Evolutionary conservation across 352 stramenopile species (phyloP), one percentile per base, ranked within the genome.

Genomic region (Phytophthora palmivora): DNA sequence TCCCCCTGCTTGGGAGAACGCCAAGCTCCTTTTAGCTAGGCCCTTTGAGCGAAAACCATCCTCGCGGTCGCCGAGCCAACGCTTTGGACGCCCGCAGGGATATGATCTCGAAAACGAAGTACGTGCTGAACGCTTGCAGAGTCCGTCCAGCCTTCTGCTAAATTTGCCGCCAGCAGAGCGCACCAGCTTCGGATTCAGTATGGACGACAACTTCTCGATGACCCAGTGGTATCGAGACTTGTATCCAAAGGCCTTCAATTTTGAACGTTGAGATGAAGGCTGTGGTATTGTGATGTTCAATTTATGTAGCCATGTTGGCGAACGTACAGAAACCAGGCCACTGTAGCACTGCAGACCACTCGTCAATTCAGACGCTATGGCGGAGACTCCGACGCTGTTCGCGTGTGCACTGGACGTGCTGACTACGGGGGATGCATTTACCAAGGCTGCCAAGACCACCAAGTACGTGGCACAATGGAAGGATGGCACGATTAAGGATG

Each of bases 321-420:
- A 30, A 28, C 3, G 51, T 38, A 42, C 44, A 55, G 16, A 58
- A 66, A 59, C n/a, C 22, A 48, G 39, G 7, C 33, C 18, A 11
- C 19, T 53, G 39, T 18, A 47, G 24, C 44, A 55, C n/a, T n/a
- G n/a, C n/a, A 28, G 38, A 32, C 57, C 63, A 67, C 24, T 44
- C 49, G 39, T 61, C 16, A 56, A 37, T 36, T 48, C 37, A 36
- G 48, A n/a, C n/a, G 12, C 16, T 18, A 70, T 67, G 63, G 38
- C 41, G 24, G 34, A 56, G 34, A 46, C 52, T 16, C 34, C 26
- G 43, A 82, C 70, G 43, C 58, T 84, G 26, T 78, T 84, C 46
- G 68, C 76, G 15, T 79, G 70, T 21, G 76, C 72, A 24, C 30
- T 82, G 51, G 72, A 84, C 44, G 72, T 84, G 36, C 54, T 82